A percentile compares a stretch with the other conserved stretches of the same genome.
phyloP scores from a whole-genome alignment of 2,329 filamentous ascomycete species.

The Myriosclerotinia curreyana region DNA sequence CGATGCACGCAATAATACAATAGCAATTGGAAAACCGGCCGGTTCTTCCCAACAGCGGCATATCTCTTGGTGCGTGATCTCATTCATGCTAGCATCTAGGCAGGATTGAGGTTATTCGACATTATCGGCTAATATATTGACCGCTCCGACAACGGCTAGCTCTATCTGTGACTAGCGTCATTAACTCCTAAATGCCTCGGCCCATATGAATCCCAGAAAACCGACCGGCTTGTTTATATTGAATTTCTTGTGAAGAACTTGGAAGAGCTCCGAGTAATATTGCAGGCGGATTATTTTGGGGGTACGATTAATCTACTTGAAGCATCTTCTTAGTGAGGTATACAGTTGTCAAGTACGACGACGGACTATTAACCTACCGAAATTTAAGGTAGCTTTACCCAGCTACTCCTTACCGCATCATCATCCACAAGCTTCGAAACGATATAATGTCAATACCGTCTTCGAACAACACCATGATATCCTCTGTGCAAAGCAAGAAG shows the following conservation, averaged over 20 bases:
- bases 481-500: slow-evolving; percentile 36
- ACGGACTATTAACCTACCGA: not conserved
- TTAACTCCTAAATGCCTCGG: slow-evolving; percentile 1
- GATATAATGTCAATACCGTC: slow-evolving; percentile 12
- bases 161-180: not conserved
- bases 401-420: slow-evolving; percentile 3
- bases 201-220: not conserved
- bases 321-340: not conserved
- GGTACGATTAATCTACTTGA: not conserved
- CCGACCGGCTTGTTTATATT: not conserved
- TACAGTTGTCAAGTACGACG: slow-evolving; percentile 5
- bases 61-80: not conserved
- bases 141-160: not conserved
- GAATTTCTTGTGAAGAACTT: not conserved
- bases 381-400: not conserved
- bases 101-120: not conserved
- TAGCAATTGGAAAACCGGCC: no score
- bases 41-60: no score
- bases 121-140: not conserved
- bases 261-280: not conserved
- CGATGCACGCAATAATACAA: no score
- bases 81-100: not conserved
- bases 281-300: not conserved
- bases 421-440: not conserved
- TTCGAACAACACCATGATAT: slow-evolving; percentile 6